phyloP scores from a whole-genome alignment of 2,329 filamentous ascomycete species.

The Ophiostoma himal-ulmi region DNA sequence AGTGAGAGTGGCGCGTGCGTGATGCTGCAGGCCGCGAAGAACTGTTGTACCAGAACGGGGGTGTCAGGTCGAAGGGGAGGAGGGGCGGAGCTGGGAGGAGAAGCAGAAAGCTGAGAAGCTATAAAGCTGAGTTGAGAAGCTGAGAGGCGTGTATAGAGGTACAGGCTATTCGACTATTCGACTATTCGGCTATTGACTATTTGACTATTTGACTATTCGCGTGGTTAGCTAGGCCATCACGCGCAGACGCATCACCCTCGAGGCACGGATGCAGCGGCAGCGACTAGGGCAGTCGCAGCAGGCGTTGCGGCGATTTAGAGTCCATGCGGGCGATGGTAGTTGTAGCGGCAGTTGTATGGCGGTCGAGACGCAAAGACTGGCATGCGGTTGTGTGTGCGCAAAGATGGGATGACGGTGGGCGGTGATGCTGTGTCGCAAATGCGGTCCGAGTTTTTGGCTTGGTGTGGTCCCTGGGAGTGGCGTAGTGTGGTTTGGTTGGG shows the following conservation, averaged over 20 bases:
- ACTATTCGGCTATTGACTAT: too few species aligned
- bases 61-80: background rate
- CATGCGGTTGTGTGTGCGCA: background rate
- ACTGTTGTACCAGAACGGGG: background rate
- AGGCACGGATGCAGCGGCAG: constrained; percentile 4
- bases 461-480: background rate
- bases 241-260: constrained; percentile 7
- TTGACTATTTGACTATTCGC: background rate
- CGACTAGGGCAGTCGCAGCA: background rate
- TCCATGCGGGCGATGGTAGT: background rate
- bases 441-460: background rate
- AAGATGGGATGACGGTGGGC: background rate
- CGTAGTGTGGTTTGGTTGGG: background rate
- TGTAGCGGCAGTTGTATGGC: background rate
- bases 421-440: background rate
- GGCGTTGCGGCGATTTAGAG: background rate
- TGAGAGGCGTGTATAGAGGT: background rate
- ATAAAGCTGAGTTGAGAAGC: background rate
- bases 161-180: too few species aligned
- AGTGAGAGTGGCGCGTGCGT: background rate
- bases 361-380: background rate
- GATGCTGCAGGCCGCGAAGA: background rate
- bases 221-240: constrained; percentile 18
- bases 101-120: background rate
- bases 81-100: background rate